Conservation (phyloP, 2,329 filamentous ascomycete genomes). For the Sporothrix inflata region DNA sequence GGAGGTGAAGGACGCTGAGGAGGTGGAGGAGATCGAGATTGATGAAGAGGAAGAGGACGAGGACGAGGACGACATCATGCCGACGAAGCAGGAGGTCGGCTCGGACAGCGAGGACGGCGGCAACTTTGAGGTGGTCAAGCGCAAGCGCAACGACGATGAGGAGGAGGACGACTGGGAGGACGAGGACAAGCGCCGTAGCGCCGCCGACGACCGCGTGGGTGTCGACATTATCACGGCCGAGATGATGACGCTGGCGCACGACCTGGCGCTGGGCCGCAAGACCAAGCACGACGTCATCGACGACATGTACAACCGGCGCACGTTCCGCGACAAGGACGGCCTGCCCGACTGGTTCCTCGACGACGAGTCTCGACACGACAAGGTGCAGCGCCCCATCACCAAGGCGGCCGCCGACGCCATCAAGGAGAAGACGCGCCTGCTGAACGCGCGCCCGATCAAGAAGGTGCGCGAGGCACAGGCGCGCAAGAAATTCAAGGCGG, state of each 20-base stretch:
- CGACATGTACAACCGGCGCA: slow-evolving; percentile 89
- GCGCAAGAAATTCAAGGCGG: slow-evolving; percentile 94
- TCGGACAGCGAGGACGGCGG: slow-evolving; percentile 40
- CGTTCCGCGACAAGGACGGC: slow-evolving; percentile 87
- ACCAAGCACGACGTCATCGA: slow-evolving; percentile 80
- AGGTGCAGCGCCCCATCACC: slow-evolving; percentile 82
- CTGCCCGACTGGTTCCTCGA: slow-evolving; percentile 98
- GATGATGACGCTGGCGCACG: slow-evolving; percentile 95
- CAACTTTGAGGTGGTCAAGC: slow-evolving; percentile 65
- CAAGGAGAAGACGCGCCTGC: slow-evolving; percentile 88
- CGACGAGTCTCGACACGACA: slow-evolving; percentile 84
- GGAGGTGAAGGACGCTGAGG: slow-evolving; percentile 2
- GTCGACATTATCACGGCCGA: slow-evolving; percentile 99
- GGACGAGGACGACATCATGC: slow-evolving; percentile 7
- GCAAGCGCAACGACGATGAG: slow-evolving; percentile 40
- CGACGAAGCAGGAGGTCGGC: slow-evolving; percentile 25
- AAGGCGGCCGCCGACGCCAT: slow-evolving; percentile 89
- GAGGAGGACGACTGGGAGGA: slow-evolving; percentile 64
- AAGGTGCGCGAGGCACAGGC: slow-evolving; percentile 97
- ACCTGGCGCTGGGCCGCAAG: slow-evolving; percentile 84
- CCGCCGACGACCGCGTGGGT: slow-evolving; percentile 63
- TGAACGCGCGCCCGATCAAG: slow-evolving; percentile 97
- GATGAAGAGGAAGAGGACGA: slow-evolving; percentile 24
- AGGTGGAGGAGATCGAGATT: slow-evolving; percentile 24
- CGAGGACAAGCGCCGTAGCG: slow-evolving; percentile 59